These are phyloP conservation scores for Thraustochytrium sp. DNA, from an alignment of 352 stramenopile genomes.

Conservation along the genomic window DNA sequence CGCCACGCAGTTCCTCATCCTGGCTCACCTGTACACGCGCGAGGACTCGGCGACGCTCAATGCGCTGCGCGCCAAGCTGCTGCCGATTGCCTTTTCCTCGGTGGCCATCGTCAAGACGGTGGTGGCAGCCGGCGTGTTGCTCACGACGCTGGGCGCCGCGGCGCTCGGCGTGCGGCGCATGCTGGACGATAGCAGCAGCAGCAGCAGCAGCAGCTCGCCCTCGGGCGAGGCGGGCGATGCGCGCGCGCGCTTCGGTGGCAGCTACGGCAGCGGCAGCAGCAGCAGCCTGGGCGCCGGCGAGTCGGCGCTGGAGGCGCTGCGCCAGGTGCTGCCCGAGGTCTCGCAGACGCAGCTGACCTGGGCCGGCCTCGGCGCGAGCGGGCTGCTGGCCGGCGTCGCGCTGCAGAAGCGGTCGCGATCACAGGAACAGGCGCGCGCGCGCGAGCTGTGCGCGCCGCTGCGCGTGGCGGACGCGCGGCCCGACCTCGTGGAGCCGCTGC, in stretches of 20 bases:
- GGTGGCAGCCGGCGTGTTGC: background rate
- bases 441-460: slow-evolving; percentile 18
- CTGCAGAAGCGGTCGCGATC: slow-evolving; percentile 18
- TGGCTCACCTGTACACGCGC: slow-evolving; percentile 42
- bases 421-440: slow-evolving; percentile 4
- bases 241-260: no score
- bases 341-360: slow-evolving; percentile 1
- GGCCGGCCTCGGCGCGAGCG: background rate
- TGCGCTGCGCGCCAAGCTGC: slow-evolving; percentile 15
- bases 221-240: no score
- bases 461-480: slow-evolving; percentile 9
- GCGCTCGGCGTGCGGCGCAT: background rate
- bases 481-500: slow-evolving; percentile 36
- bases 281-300: no score
- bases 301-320: background rate
- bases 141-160: background rate
- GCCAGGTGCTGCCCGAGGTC: slow-evolving; percentile 1
- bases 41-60: slow-evolving; percentile 44
- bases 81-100: slow-evolving; percentile 37
- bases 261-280: no score
- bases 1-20: slow-evolving; percentile 45
- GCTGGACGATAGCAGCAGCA: no score
- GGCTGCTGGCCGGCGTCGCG: background rate
- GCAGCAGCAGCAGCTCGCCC: no score
- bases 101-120: background rate